Base-by-base conservation (phyloP, 2,329 filamentous ascomycete genomes). In the Neonectria punicea region DNA sequence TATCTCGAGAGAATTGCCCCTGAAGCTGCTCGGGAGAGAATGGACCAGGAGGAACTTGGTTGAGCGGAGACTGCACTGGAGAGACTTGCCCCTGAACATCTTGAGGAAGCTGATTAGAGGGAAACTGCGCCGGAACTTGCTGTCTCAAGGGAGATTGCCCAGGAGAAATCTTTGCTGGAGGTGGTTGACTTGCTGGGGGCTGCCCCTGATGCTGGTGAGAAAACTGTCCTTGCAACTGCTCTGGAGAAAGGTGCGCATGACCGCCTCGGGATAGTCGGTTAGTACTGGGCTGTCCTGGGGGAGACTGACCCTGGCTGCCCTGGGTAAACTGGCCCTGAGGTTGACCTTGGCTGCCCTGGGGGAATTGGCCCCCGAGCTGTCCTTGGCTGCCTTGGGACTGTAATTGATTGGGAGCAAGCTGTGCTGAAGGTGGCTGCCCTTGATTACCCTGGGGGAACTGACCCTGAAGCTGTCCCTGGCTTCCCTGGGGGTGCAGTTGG, bases 1-100 rank as follows among this genome's bases (percentile, higher is more conserved):
- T 16, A 36, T 36, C 34, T 36, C 5, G 34, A 16, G 11, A 16
- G 34, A 16, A 36, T 36, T 36, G 34, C 14, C 34, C 36, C 6
- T 39, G 41, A 51, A 54, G 32, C 22, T 63, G 61, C 8, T 34
- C 20, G 5, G 50, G 50, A 18, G 43, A 28, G n/a, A 43, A 43
- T 43, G 20, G 16, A 5, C n/a, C 30, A 16, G 43, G 55, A 14
- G 54, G 46, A 39, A 39, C 14, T 39, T 39, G 36, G 18, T 32
- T 47, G 20, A 25, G 25, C 25, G 22, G 46, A 49, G 14, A 13
- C 22, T 49, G 46, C 25, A 25, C 43, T 11, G n/a, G 16, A 18
- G 61, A 43, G 41, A 58, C 25, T 16, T 63, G 61, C 16, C 47
- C 18, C 5, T 54, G 32, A 30, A 14, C 9, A 13, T 50, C 41